These are phyloP conservation scores for Alternaria solani DNA, from an alignment of 2,329 filamentous ascomycete species.

Conservation along the genomic window DNA sequence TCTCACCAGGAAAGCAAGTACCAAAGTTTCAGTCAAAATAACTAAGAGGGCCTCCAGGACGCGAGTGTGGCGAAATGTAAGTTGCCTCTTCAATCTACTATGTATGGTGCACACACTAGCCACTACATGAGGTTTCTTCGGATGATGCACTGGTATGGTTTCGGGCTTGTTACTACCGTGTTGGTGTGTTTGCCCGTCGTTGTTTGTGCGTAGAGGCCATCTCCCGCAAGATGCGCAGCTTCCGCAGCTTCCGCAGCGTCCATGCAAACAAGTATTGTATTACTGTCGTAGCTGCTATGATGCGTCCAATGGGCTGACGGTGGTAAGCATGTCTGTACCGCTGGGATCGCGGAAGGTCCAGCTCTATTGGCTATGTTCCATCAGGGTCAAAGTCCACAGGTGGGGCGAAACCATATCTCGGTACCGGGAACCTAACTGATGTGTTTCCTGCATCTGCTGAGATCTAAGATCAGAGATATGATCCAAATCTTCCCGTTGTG, in stretches of 20 bases:
- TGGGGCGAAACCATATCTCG: conserved; percentile 4
- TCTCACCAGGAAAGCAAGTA: neutral
- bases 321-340: conserved; percentile 4
- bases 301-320: conserved; percentile 25
- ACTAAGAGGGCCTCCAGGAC: neutral
- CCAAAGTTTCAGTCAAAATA: no score
- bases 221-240: neutral
- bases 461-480: neutral
- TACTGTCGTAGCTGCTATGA: conserved; percentile 31
- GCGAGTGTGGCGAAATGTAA: neutral
- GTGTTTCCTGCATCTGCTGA: conserved; percentile 10
- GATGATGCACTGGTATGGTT: neutral
- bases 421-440: neutral
- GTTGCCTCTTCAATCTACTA: neutral
- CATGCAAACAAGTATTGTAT: conserved; percentile 21
- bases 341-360: conserved; percentile 13
- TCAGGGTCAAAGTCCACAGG: conserved; percentile 8
- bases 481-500: neutral
- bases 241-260: neutral
- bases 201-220: neutral
- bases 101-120: neutral
- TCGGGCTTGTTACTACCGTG: neutral
- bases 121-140: neutral
- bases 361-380: conserved; percentile 18
- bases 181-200: neutral